A percentile compares a stretch with the other conserved stretches of the same genome.
Conservation (phyloP, 148 eudicot genomes). For the Fagopyrum esculentum region DNA sequence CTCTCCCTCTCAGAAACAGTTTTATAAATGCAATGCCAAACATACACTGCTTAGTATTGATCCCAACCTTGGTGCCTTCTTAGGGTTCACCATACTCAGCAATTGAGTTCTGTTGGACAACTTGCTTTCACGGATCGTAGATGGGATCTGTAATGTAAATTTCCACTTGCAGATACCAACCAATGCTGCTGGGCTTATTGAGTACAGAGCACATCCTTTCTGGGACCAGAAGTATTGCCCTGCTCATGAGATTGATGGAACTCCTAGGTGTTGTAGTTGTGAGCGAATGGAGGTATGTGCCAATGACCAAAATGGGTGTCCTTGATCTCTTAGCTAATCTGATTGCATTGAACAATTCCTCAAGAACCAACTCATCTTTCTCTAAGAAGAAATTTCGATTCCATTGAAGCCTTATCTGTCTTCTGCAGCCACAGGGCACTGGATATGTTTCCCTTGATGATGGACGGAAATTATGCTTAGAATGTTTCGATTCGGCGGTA, state of each 20-base stretch:
- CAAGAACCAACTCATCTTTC: not conserved
- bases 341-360: not conserved
- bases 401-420: not conserved
- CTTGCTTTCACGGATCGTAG: not conserved
- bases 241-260: conserved; percentile 64
- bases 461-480: conserved; percentile 66
- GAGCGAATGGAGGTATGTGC: conserved; percentile 60
- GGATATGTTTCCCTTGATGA: conserved; percentile 60
- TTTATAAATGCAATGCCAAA: too few relatives aligned
- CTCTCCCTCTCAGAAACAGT: too few relatives aligned
- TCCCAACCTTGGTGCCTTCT: not conserved
- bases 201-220: conserved; percentile 76
- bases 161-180: conserved; percentile 49
- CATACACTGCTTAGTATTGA: not conserved
- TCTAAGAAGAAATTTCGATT: not conserved
- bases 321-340: not conserved
- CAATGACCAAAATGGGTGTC: not conserved
- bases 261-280: conserved; percentile 77
- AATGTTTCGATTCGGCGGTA: conserved; percentile 66
- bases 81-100: not conserved
- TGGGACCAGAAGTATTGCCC: conserved; percentile 84
- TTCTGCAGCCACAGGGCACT: conserved; percentile 49
- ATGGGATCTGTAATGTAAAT: not conserved
- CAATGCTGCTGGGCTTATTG: conserved; percentile 62
- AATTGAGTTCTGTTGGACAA: not conserved